phyloP scores from a whole-genome alignment of 1,284 basidiomycete genomes.

The Takashimella koratensis region DNA sequence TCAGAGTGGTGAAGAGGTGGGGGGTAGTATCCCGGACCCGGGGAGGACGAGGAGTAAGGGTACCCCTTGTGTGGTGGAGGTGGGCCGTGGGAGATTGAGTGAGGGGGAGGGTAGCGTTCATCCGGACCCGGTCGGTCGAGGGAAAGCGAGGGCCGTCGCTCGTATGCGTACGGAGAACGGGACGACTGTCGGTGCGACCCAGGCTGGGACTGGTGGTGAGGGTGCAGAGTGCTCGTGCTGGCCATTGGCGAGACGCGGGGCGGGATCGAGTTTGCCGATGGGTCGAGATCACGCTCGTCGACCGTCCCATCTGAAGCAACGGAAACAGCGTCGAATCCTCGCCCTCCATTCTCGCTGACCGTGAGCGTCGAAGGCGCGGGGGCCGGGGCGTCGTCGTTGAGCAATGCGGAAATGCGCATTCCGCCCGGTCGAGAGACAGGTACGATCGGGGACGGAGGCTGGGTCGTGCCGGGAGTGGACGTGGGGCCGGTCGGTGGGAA shows the following conservation, averaged over 20 bases:
- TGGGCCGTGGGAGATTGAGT: not conserved
- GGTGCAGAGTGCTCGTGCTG: not conserved
- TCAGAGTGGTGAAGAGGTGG: not conserved
- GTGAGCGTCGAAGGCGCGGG: conserved; percentile 1
- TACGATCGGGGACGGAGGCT: conserved; percentile 1
- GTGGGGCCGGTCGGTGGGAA: conserved; percentile 34
- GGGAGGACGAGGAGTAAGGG: not conserved
- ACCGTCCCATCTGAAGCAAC: conserved; percentile 42
- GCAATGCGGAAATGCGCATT: conserved; percentile 41
- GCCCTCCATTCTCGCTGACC: not conserved
- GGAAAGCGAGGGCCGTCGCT: not conserved
- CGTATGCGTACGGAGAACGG: not conserved
- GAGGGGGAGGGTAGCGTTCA: not conserved
- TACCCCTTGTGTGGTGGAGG: not conserved
- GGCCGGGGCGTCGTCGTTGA: conserved; percentile 37
- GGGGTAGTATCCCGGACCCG: not conserved
- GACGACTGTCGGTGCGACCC: too few relatives aligned
- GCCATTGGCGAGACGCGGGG: not conserved
- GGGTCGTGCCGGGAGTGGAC: not conserved
- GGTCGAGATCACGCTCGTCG: conserved; percentile 27
- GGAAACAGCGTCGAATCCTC: conserved; percentile 25
- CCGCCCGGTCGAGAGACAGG: conserved; percentile 31
- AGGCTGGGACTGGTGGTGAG: too few relatives aligned
- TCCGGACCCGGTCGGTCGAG: not conserved
- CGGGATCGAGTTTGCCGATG: not conserved